Percentiles rank a stretch among this genome's conserved stretches.
Evolutionary conservation across 2,329 filamentous ascomycete species (phyloP).

Genomic region (Pseudogymnoascus sp.): DNA sequence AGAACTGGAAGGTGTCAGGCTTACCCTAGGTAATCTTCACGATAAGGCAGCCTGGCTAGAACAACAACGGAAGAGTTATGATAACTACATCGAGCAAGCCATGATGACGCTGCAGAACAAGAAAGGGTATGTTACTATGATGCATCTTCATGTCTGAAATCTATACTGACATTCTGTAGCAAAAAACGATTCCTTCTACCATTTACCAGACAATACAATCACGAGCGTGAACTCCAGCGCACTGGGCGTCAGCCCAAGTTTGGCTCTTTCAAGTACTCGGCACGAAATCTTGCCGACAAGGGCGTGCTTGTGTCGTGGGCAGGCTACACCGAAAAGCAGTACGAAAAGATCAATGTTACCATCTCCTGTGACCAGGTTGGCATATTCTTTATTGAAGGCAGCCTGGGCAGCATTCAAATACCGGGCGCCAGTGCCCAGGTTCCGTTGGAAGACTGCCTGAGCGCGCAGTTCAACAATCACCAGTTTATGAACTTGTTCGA

Average conservation of each 20-base stretch:
- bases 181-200: constrained; percentile 92
- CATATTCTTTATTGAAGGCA: constrained; percentile 86
- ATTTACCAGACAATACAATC: constrained; percentile 98
- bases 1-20: constrained; percentile 75
- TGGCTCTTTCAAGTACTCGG: constrained; percentile 95
- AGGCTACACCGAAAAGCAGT: constrained; percentile 73
- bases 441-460: constrained; percentile 84
- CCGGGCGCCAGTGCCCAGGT: constrained; percentile 84
- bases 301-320: constrained; percentile 90
- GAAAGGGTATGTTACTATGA: constrained; percentile 57
- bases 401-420: constrained; percentile 87
- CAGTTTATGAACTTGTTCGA: constrained; percentile 96
- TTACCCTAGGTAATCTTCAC: constrained; percentile 66
- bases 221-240: constrained; percentile 89
- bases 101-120: constrained; percentile 97
- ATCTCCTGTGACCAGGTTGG: constrained; percentile 92
- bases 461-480: constrained; percentile 94
- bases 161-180: constrained; percentile 30
- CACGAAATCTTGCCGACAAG: constrained; percentile 80
- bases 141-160: neutral
- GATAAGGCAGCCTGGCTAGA: constrained; percentile 89
- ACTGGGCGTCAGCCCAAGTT: constrained; percentile 93
- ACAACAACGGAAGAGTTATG: constrained; percentile 92
- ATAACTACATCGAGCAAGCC: constrained; percentile 97
- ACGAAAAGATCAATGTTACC: constrained; percentile 87